These are phyloP conservation scores for Nothophytophthora sp. DNA, from an alignment of 352 stramenopile species.

Conservation along the genomic window DNA sequence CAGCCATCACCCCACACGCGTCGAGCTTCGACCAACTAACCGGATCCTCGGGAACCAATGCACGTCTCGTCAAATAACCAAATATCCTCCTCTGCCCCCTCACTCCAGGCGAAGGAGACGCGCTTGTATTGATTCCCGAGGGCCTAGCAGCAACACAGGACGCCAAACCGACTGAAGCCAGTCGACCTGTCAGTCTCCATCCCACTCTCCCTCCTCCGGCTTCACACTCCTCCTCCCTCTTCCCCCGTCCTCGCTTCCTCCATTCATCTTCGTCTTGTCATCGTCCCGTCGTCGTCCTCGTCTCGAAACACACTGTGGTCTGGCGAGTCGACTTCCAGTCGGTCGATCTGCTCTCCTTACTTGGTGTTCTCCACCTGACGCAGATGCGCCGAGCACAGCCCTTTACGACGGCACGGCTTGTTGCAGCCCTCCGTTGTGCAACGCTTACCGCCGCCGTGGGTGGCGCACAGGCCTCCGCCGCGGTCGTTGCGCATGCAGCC, in stretches of 20 bases:
- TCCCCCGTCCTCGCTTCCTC: constrained; percentile 18
- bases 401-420: constrained; percentile 82
- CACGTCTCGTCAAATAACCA: constrained; percentile 25
- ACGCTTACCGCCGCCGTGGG: constrained; percentile 84
- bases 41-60: constrained; percentile 19
- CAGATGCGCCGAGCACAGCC: constrained; percentile 81
- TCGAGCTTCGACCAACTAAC: constrained; percentile 22
- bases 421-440: constrained; percentile 66
- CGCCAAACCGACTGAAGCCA: constrained; percentile 16
- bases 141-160: constrained; percentile 16
- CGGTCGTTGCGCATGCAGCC: constrained; percentile 88
- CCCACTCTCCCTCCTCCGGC: constrained; percentile 35
- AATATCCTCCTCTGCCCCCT: constrained; percentile 14
- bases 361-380: constrained; percentile 22
- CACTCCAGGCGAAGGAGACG: constrained; percentile 16
- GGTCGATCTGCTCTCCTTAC: constrained; percentile 27
- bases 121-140: constrained; percentile 28
- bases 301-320: constrained; percentile 4
- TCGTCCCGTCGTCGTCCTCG: constrained; percentile 25
- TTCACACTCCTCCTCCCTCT: constrained; percentile 4
- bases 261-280: constrained; percentile 9
- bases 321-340: constrained; percentile 20
- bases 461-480: constrained; percentile 66
- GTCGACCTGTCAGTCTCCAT: constrained; percentile 13
- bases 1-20: not conserved